A percentile compares a stretch with the other conserved stretches of the same genome.
Evolutionary conservation across 1,139 yeast genomes (phyloP).

Genomic region (Suhomyces bribrorum): DNA sequence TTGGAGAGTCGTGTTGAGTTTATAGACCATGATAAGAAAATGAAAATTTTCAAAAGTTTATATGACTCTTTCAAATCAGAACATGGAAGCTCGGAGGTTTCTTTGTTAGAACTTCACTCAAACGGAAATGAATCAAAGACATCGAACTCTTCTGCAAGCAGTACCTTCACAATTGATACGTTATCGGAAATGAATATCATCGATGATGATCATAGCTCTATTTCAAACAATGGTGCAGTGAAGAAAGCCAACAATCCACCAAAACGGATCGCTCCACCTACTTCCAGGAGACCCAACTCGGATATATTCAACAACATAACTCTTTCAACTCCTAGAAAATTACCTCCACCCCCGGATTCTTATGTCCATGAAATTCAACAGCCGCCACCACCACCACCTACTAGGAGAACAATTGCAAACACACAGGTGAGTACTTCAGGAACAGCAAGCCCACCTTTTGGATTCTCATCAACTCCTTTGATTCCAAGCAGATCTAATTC

Average conservation of each 20-base stretch:
- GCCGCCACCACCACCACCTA: constrained; percentile 33
- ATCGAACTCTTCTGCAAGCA: constrained; percentile 15
- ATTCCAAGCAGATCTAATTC: constrained; percentile 41
- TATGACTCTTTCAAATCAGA: constrained; percentile 36
- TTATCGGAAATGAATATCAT: constrained; percentile 41
- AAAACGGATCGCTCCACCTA: constrained; percentile 41
- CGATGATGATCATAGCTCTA: constrained; percentile 27
- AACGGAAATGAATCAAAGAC: constrained; percentile 16
- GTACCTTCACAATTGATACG: constrained; percentile 29
- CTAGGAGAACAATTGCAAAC: constrained; percentile 19
- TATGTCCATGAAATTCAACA: not conserved
- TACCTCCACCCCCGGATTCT: constrained; percentile 25
- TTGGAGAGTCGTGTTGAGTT: constrained; percentile 65
- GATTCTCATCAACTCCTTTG: constrained; percentile 42
- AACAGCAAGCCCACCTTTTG: constrained; percentile 28
- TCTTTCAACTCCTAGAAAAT: constrained; percentile 21
- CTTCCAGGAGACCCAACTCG: constrained; percentile 22
- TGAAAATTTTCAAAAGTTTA: constrained; percentile 30
- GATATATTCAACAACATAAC: constrained; percentile 2
- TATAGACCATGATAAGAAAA: constrained; percentile 48
- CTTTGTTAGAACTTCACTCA: constrained; percentile 23
- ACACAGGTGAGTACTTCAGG: constrained; percentile 7
- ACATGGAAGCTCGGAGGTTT: constrained; percentile 25
- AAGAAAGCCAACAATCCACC: constrained; percentile 19
- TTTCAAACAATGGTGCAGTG: not conserved